Conservation (phyloP, 1,284 basidiomycete species). For the Marasmius sp. region DNA sequence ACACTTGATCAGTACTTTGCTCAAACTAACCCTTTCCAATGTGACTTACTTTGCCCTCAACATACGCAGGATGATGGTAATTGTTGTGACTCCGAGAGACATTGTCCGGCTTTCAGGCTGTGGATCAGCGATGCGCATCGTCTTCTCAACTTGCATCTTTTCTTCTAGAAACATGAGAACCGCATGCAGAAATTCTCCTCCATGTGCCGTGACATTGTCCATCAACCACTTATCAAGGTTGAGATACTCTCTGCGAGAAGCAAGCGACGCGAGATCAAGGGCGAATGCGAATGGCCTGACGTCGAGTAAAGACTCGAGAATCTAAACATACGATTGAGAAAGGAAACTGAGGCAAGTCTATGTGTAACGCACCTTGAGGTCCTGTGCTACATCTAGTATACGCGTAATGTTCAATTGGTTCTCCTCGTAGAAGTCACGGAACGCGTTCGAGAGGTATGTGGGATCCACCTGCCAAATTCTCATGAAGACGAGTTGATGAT, state of each 20-base stretch:
- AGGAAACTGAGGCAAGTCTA: background rate
- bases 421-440: slow-evolving; percentile 91
- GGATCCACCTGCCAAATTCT: slow-evolving; percentile 91
- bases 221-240: slow-evolving; percentile 97
- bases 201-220: slow-evolving; percentile 80
- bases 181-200: slow-evolving; percentile 84
- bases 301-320: slow-evolving; percentile 87
- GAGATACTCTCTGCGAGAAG: slow-evolving; percentile 90
- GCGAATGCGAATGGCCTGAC: slow-evolving; percentile 86
- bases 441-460: slow-evolving; percentile 80
- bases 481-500: slow-evolving; percentile 96
- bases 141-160: slow-evolving; percentile 90
- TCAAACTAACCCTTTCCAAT: background rate
- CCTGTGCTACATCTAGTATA: slow-evolving; percentile 93
- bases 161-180: slow-evolving; percentile 86
- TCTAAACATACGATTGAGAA: slow-evolving; percentile 43
- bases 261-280: slow-evolving; percentile 91
- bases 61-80: slow-evolving; percentile 88
- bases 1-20: slow-evolving; percentile 10
- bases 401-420: slow-evolving; percentile 92
- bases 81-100: slow-evolving; percentile 81
- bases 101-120: slow-evolving; percentile 79
- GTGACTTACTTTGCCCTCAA: slow-evolving; percentile 73
- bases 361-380: slow-evolving; percentile 72
- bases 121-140: slow-evolving; percentile 76